Evolutionary conservation across 352 stramenopile genomes (phyloP).

Genomic region (Globisporangium yorkense): DNA sequence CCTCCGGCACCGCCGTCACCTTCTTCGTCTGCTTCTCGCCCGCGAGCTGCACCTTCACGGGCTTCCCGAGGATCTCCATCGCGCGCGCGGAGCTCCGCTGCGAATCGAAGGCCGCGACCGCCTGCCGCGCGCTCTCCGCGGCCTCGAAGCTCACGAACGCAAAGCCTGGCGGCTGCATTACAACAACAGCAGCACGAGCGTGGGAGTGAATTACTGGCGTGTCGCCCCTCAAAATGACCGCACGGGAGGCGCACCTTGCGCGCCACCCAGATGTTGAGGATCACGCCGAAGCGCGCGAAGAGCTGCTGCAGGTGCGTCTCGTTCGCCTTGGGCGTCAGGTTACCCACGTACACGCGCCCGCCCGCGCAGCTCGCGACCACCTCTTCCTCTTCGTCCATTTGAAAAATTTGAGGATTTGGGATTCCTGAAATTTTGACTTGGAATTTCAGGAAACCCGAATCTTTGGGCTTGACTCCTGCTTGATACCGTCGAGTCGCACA

Average conservation of each 20-base stretch:
- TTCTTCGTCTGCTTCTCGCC: constrained; percentile 9
- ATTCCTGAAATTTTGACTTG: not conserved
- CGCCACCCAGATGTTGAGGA: constrained; percentile 71
- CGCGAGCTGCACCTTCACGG: constrained; percentile 68
- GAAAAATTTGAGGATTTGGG: not conserved
- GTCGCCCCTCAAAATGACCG: no score
- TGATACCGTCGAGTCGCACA: no score
- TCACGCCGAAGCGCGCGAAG: constrained; percentile 60
- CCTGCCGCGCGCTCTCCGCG: constrained; percentile 34
- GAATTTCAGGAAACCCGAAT: no score
- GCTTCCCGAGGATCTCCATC: constrained; percentile 64
- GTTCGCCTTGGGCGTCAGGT: constrained; percentile 64
- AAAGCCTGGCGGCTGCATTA: constrained; percentile 62
- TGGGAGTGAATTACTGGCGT: not conserved
- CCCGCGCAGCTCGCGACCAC: constrained; percentile 16
- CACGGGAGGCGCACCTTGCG: constrained; percentile 34
- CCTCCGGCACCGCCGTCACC: no score
- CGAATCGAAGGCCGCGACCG: constrained; percentile 32
- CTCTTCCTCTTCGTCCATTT: not conserved
- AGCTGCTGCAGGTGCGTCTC: constrained; percentile 53
- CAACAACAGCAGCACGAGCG: constrained; percentile 1
- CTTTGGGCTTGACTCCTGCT: no score
- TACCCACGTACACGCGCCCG: constrained; percentile 71
- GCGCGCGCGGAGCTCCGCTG: constrained; percentile 15
- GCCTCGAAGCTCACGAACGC: constrained; percentile 67